A percentile compares a stretch with the other conserved stretches of the same genome.
These are phyloP conservation scores for Hypoxylon lienhwacheense DNA, from an alignment of 495 filamentous ascomycete genomes.

Conservation along the genomic window DNA sequence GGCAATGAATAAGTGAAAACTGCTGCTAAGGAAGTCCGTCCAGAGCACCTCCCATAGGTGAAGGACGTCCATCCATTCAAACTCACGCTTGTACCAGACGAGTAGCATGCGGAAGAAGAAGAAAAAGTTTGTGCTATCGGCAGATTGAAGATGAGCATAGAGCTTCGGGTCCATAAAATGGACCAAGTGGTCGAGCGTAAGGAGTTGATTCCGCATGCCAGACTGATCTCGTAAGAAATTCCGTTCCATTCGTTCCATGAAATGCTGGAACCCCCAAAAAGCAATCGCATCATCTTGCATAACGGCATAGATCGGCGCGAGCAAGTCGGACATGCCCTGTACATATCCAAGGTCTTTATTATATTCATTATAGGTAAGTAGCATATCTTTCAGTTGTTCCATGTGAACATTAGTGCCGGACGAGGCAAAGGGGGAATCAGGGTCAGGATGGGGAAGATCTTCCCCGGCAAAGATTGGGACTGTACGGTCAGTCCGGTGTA, in stretches of 20 bases:
- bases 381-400: slow-evolving; percentile 99
- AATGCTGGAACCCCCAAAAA: slow-evolving; percentile 94
- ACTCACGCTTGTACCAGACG: slow-evolving; percentile 98
- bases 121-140: slow-evolving; percentile 97
- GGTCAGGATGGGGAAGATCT: slow-evolving; percentile 97
- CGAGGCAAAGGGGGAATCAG: slow-evolving; percentile 89
- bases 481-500: slow-evolving; percentile 91
- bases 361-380: slow-evolving; percentile 96
- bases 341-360: slow-evolving; percentile 93
- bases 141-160: slow-evolving; percentile 83
- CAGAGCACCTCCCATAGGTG: slow-evolving; percentile 91
- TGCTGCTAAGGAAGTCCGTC: slow-evolving; percentile 87
- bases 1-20: slow-evolving; percentile 93
- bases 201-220: slow-evolving; percentile 89
- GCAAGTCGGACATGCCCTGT: slow-evolving; percentile 96
- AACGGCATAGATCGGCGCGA: slow-evolving; percentile 94
- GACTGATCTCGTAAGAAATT: slow-evolving; percentile 96
- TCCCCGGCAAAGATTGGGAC: slow-evolving; percentile 94
- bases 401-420: slow-evolving; percentile 94
- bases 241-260: slow-evolving; percentile 97
- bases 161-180: slow-evolving; percentile 95
- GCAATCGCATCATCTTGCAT: slow-evolving; percentile 96
- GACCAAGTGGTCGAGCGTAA: slow-evolving; percentile 88
- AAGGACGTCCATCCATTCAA: slow-evolving; percentile 82
- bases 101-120: slow-evolving; percentile 99